phyloP scores from a whole-genome alignment of 306 rosid species.

The Ziziphus jujuba region DNA sequence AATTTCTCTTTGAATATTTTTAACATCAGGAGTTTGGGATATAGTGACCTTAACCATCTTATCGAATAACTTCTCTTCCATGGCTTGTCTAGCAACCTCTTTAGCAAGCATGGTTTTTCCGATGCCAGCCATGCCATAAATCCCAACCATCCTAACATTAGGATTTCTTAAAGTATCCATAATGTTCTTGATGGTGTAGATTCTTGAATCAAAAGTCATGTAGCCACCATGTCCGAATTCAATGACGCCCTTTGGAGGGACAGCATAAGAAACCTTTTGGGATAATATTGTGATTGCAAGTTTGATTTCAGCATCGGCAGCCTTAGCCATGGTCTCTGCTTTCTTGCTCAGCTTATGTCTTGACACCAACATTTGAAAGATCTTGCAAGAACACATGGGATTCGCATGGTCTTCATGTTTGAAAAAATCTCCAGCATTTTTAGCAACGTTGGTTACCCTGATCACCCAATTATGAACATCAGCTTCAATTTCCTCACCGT shows the following conservation, averaged over 20 bases:
- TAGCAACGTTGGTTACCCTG: not conserved
- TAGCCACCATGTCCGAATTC: not conserved
- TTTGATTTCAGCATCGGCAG: not conserved
- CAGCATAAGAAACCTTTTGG: not conserved
- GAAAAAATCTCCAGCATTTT: not conserved
- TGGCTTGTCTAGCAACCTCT: not conserved
- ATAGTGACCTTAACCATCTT: not conserved
- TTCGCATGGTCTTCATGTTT: not conserved
- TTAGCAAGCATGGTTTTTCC: conserved; percentile 10
- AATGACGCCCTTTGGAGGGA: not conserved
- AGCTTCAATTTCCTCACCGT: not conserved
- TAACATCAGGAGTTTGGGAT: too few species aligned
- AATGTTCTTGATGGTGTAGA: not conserved
- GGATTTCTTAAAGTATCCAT: not conserved
- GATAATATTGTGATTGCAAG: too few species aligned
- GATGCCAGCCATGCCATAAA: not conserved
- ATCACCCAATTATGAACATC: not conserved
- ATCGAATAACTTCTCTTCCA: not conserved
- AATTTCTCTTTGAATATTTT: too few species aligned
- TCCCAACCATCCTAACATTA: not conserved
- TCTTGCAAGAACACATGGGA: not conserved
- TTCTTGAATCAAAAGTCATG: not conserved
- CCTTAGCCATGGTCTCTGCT: not conserved
- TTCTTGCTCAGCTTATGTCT: not conserved
- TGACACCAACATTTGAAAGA: not conserved